These are phyloP conservation scores for Helotiales sp. DNA, from an alignment of 2,329 filamentous ascomycete species.

Conservation along the genomic window DNA sequence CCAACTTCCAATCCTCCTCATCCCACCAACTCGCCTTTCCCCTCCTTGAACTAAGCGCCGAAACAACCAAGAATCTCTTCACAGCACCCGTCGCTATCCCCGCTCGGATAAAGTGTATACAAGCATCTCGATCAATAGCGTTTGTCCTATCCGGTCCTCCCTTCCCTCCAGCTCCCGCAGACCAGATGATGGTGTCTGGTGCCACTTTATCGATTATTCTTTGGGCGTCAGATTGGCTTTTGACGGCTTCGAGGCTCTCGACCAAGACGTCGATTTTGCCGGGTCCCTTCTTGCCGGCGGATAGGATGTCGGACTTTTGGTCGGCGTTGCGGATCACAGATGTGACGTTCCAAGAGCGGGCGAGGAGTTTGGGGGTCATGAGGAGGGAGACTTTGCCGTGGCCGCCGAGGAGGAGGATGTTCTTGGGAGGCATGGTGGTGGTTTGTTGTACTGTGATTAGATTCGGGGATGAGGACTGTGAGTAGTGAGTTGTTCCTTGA, in stretches of 20 bases:
- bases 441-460: background rate
- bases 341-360: slow-evolving; percentile 74
- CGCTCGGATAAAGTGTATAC: slow-evolving; percentile 61
- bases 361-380: slow-evolving; percentile 74
- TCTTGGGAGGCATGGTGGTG: slow-evolving; percentile 6
- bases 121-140: slow-evolving; percentile 63
- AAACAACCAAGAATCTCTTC: slow-evolving; percentile 64
- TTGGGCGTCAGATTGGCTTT: slow-evolving; percentile 60
- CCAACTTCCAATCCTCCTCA: slow-evolving; percentile 44
- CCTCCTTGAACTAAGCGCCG: slow-evolving; percentile 57
- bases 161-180: slow-evolving; percentile 62
- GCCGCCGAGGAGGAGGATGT: slow-evolving; percentile 64
- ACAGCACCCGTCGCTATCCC: slow-evolving; percentile 54
- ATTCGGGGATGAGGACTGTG: background rate
- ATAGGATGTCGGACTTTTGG: slow-evolving; percentile 63
- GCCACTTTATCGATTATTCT: slow-evolving; percentile 60
- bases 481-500: background rate
- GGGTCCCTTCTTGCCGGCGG: slow-evolving; percentile 45
- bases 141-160: slow-evolving; percentile 57
- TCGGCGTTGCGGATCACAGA: slow-evolving; percentile 74
- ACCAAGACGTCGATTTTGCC: slow-evolving; percentile 70
- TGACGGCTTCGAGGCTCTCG: slow-evolving; percentile 70
- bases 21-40: slow-evolving; percentile 56
- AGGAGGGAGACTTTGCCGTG: slow-evolving; percentile 77
- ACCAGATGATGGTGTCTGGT: slow-evolving; percentile 68